A percentile compares a stretch with the other conserved stretches of the same genome.
Evolutionary conservation across 176 grass and related monocot genomes (phyloP).

Genomic region (Olyra latifolia): DNA sequence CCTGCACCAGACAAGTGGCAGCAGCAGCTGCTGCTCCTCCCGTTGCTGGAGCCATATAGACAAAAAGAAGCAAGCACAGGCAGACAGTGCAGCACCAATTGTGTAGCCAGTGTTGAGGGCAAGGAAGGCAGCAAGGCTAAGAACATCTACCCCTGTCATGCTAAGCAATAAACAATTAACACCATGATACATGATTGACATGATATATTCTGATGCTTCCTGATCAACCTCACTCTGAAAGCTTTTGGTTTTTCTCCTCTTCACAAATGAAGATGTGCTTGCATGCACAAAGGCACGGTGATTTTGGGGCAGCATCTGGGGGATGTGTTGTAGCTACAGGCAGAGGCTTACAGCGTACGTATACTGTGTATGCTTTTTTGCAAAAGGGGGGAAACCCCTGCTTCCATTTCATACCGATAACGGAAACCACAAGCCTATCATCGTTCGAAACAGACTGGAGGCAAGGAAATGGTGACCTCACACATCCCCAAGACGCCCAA

Average conservation of each 20-base stretch:
- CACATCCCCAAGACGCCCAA: too few relatives aligned
- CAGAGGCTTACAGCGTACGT: background rate
- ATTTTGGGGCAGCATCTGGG: conserved; percentile 4
- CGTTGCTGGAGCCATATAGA: conserved; percentile 13
- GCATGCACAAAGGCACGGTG: background rate
- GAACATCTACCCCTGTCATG: background rate
- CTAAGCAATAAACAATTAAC: background rate
- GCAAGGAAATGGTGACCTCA: too few relatives aligned
- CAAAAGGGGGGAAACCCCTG: too few relatives aligned
- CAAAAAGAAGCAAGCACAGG: background rate
- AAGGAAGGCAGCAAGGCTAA: background rate
- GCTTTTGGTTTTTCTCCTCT: background rate
- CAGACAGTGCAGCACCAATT: conserved; percentile 6
- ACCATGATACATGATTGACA: conserved; percentile 12
- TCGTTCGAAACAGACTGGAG: too few relatives aligned
- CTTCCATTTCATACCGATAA: too few relatives aligned
- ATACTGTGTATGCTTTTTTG: too few relatives aligned
- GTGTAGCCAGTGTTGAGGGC: conserved; percentile 2
- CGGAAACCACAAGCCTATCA: too few relatives aligned
- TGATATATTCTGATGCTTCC: conserved; percentile 47
- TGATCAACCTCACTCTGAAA: conserved; percentile 9
- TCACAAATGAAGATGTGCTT: conserved; percentile 12
- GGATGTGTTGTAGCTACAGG: conserved; percentile 11
- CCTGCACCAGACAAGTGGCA: conserved; percentile 41
- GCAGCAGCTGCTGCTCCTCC: background rate